Base-by-base conservation (phyloP, 1,139 yeast genomes). In the Diutina scorzettiae region DNA sequence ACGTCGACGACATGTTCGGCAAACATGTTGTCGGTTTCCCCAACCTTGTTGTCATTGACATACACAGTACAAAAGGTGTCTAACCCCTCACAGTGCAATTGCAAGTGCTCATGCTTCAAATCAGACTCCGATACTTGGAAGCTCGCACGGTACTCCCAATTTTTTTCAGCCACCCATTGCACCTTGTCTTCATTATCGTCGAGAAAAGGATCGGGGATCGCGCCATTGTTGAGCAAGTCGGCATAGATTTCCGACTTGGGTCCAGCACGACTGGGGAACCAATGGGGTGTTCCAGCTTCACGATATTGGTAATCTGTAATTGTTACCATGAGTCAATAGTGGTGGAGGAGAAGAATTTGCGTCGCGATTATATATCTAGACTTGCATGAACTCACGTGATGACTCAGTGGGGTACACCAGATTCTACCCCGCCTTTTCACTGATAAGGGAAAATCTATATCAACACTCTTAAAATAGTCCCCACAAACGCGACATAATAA, bases 1-100 rank as follows among this genome's bases (percentile, higher is more conserved):
- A 45, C 42, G 24, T 45, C 51, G 6, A 48, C 43, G 1, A 44
- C 24, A 54, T 52, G 36, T 39, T 48, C 47, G 14, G 54, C 52
- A 49, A 71, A 71, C 69, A 67, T 65, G 50, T 69, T 68, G 23
- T 59, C 58, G 3, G 69, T 54, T 3, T 46, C 37, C 31, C 64
- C 52, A 25, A 70, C 55, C 42, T 53, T 45, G 12, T 44, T 44
- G 2, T 55, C 68, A 43, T 70, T 69, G 28, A 70, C 45, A 30
- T 47, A 55, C 1, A 69, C 64, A 4, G 58, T 56, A 2, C 70
- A 68, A 51, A 63, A 60, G 1, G 75, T 70, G 47, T 70, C 75
- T 36, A 70, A 55, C 5, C 74, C 73, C 43, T 67, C 67, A 47
- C 67, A 65, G 1, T 60, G 52, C 42, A 69, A 50, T 7, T 16